Conservation (phyloP, 495 filamentous ascomycete genomes). For the Penicillium parvum region DNA sequence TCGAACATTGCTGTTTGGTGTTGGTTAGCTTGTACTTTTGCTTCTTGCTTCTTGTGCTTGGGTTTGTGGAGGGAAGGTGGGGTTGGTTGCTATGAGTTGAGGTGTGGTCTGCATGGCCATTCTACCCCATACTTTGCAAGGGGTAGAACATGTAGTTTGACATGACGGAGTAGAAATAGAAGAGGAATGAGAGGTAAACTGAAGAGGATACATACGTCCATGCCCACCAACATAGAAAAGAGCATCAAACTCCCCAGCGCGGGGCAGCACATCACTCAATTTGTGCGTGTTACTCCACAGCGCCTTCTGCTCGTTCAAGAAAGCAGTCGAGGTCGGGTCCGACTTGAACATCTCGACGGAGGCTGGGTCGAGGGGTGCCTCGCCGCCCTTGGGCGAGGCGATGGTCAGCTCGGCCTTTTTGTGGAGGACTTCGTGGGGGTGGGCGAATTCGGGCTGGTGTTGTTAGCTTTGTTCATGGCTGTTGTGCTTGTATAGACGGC, state of each 20-base stretch:
- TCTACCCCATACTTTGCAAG: no score
- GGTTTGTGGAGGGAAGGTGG: no score
- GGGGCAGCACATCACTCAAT: conserved; percentile 47
- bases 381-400: conserved; percentile 65
- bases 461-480: neutral
- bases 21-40: neutral
- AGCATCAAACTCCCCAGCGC: conserved; percentile 58
- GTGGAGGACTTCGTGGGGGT: conserved; percentile 59
- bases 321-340: conserved; percentile 49
- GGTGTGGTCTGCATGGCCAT: no score
- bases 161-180: neutral
- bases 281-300: conserved; percentile 62
- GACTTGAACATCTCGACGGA: conserved; percentile 58
- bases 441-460: conserved; percentile 63
- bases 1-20: conserved; percentile 63
- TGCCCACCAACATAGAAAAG: conserved; percentile 74
- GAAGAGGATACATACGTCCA: conserved; percentile 51
- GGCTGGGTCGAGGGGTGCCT: conserved; percentile 59
- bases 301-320: conserved; percentile 47
- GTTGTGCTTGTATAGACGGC: neutral
- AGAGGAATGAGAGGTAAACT: neutral
- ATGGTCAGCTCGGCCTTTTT: conserved; percentile 53
- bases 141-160: no score
- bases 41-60: neutral
- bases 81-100: no score